Evolutionary conservation across 805 yeast genomes (phyloP).

Genomic region (Pichia eremophila): DNA sequence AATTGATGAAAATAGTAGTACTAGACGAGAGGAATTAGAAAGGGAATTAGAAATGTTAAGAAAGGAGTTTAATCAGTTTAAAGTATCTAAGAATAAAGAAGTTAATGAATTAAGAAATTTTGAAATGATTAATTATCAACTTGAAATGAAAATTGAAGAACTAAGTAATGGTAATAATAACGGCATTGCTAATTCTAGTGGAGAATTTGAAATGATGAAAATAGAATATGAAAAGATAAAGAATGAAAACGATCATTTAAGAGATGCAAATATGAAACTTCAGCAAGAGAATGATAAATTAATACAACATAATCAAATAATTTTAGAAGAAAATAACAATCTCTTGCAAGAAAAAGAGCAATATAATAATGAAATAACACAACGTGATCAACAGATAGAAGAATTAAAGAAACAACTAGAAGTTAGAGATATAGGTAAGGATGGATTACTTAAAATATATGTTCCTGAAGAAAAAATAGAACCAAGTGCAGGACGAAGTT

Average conservation of each 20-base stretch:
- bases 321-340: background rate
- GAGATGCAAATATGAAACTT: background rate
- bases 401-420: slow-evolving; percentile 1
- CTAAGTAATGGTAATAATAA: background rate
- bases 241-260: too few species aligned
- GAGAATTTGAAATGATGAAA: too few species aligned
- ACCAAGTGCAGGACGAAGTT: slow-evolving; percentile 62
- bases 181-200: background rate
- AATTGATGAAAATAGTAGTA: background rate
- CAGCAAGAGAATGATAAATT: background rate
- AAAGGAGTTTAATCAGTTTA: slow-evolving; percentile 5
- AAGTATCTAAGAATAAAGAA: slow-evolving; percentile 10
- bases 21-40: slow-evolving; percentile 1
- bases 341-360: background rate
- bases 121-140: slow-evolving; percentile 13
- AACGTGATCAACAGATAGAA: background rate
- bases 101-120: slow-evolving; percentile 8
- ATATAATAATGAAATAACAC: background rate
- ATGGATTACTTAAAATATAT: slow-evolving; percentile 24
- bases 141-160: slow-evolving; percentile 11
- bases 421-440: slow-evolving; percentile 9
- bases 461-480: slow-evolving; percentile 42
- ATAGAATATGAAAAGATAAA: too few species aligned
- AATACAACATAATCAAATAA: background rate
- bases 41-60: background rate